Evolutionary conservation across 129 eudicot species (phyloP), one percentile per base, ranked within the genome.

Genomic region (Kitagawia praeruptora): DNA sequence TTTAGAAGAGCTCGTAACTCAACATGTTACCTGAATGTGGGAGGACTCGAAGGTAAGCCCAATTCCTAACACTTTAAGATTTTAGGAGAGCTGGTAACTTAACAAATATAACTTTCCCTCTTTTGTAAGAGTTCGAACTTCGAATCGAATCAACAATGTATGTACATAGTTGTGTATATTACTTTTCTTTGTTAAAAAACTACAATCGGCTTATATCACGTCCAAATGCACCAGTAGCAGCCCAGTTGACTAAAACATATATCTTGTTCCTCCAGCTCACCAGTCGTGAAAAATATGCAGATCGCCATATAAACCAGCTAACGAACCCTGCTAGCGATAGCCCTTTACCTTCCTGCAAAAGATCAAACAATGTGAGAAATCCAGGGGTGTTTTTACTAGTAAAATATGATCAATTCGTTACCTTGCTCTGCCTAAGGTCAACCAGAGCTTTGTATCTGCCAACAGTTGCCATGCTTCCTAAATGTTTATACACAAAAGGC

Each of bases 401-500:
- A 78, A 13, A 53, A 46, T 39, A 77, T 37, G 19, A 0, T 53
- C 5, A 10, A 44, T 21, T 2, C 23, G 58, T 84, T 77, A 94
- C 98, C 98, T 94, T 94, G 97, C 93, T 91, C 88, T 94, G 92
- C 83, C 98, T 88, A 19, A 94, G 91, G 88, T 94, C 98, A 77
- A 94, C 98, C 69, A 94, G 96, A 66, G 98, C 98, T 86, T 94
- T 94, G 86, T 85, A 94, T 82, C 97, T 87, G 64, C 98, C 98
- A 80, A 94, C 78, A 19, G 98, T 94, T 34, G 98, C 98, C 98
- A 94, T 94, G 86, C 93, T 87, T 46, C 98, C 98, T 82, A 94
- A 77, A 87, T 94, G 98, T 86, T 75, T 94, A 83, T 94, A 94
- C 42, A 90, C 93, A 84, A 94, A 94, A 4, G 91, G 84, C 5